Evolutionary conservation across 306 rosid genomes (phyloP), one percentile per base, ranked within the genome.

Genomic region (Cucumis cinereus): DNA sequence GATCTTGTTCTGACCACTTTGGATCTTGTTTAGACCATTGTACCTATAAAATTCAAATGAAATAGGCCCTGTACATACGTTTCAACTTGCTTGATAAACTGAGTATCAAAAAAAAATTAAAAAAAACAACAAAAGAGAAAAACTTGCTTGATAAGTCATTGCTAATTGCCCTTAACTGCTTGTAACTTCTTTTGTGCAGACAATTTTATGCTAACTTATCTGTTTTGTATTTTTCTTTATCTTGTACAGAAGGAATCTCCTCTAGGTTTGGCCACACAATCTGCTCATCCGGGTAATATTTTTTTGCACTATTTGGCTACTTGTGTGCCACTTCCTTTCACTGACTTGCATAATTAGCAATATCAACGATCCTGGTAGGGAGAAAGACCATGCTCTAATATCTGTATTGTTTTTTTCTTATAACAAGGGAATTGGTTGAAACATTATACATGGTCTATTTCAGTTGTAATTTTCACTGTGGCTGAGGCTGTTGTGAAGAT

Each of bases 161-260:
- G 40, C 23, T 24, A 45, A 41, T 70, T 70, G 6, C 23, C 56
- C 11, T 15, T 11, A 8, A 14, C 14, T 70, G 23, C 26, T 70
- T 70, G 20, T 24, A 70, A 22, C 28, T 13, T 36, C 2, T 64
- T 38, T 36, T 53, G 1, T 53, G 57, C 57, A 1, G 57, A 53
- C 10, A 53, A 53, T 6, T 53, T 17, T 53, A 2, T 53, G 57
- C 57, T 53, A 19, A 53, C 22, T 7, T n/a, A 4, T 30, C 35
- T 49, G 10, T 33, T 41, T 62, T 56, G 15, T 64, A 35, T 30
- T 26, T 60, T 83, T 40, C 5, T 58, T 64, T 75, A 77, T 4
- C 80, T n/a, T 33, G 38, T 82, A 83, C 88, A 93, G 98, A 93
- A 88, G 79, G 97, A 93, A 79, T 78, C 97, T 1, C 98, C 98